phyloP scores from a whole-genome alignment of 495 filamentous ascomycete species.

The Pyronema domesticum region DNA sequence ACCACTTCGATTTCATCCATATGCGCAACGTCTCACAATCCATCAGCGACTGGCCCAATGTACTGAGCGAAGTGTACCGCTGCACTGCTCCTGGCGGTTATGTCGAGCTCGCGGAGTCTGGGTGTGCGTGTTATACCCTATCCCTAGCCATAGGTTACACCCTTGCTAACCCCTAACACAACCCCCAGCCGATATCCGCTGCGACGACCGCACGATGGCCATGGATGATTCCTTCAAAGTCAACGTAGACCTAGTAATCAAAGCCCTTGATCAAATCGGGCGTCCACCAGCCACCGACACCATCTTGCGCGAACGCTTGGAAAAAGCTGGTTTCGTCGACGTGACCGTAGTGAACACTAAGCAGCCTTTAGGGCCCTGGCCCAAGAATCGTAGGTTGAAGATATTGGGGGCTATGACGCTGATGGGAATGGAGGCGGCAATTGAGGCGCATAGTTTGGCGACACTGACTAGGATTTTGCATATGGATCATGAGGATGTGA shows the following conservation, averaged over 20 bases:
- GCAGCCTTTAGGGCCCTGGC: conserved; percentile 15
- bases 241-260: neutral
- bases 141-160: neutral
- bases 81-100: conserved; percentile 6
- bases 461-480: conserved; percentile 15
- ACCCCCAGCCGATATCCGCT: neutral
- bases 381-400: conserved; percentile 15
- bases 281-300: neutral
- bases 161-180: neutral
- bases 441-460: conserved; percentile 17
- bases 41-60: conserved; percentile 13
- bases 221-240: neutral
- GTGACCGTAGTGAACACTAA: neutral
- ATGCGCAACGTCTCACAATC: conserved; percentile 23
- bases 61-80: conserved; percentile 10
- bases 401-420: conserved; percentile 12
- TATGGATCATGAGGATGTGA: conserved; percentile 11
- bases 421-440: conserved; percentile 6
- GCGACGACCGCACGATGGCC: conserved; percentile 14
- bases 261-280: neutral
- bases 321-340: neutral
- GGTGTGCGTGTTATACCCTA: neutral
- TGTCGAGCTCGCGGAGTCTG: conserved; percentile 11
- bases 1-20: conserved; percentile 29
- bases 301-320: neutral